Base-by-base conservation (phyloP, 441 rosid species). In the Erodium trifolium region DNA sequence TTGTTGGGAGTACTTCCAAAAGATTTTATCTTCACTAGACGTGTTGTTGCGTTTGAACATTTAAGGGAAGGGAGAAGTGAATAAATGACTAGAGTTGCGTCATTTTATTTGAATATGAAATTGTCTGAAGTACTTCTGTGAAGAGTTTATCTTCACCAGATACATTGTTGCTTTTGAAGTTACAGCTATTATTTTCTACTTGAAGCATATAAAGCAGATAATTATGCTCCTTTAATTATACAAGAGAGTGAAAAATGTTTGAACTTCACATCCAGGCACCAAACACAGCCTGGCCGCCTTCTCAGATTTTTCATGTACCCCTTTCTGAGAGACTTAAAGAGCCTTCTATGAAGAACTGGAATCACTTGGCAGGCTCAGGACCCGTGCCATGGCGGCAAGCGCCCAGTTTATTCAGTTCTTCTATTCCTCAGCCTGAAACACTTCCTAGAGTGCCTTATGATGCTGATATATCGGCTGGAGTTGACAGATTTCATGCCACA, bases 311-410 rank as follows among this genome's bases (percentile, higher is more conserved):
- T 68, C 82, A 82, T 2, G 11, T 80, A 31, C 78, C 88, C 60
- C 72, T 83, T 10, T 57, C 91, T 14, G 93, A 89, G 72, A 86
- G 85, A 76, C 72, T 76, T 64, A 85, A 82, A 70, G 93, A 86
- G 73, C 62, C 76, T 70, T 71, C 95, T 70, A 76, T 74, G 51
- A 87, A 86, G 73, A 82, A 71, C 72, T 88, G 91, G 97, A 81
- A 68, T 79, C 91, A 86, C 45, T 80, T 92, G 72, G 83, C 86
- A 49, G 88, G 90, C 75, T 82, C 90, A 43, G 91, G 96, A 73
- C 96, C 92, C 60, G 86, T 85, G 31, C 91, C 89, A 68, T 86
- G 85, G 93, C 83, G 85, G 64, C 96, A 83, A 81, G 96, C 97
- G 35, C 88, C 96, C 68, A 83, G 73, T 75, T 73, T 85, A 62